Conservation (phyloP, 148 eudicot genomes). For the Polygonum aviculare region DNA sequence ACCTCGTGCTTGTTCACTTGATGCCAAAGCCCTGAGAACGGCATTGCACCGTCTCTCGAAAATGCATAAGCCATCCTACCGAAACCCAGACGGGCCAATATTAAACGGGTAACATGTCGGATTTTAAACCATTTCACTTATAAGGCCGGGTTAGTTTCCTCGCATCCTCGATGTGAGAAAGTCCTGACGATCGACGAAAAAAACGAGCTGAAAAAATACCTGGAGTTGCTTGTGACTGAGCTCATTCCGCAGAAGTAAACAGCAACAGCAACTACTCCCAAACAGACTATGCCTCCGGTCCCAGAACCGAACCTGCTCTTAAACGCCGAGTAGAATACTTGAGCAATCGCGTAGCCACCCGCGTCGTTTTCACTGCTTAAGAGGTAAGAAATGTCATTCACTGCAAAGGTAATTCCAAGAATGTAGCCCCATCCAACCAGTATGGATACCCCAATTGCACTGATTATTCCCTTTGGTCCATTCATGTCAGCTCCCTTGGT, state of each 20-base stretch:
- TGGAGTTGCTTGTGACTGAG: constrained; percentile 86
- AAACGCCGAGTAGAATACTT: constrained; percentile 77
- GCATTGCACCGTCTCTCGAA: constrained; percentile 99
- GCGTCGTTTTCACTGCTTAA: constrained; percentile 61
- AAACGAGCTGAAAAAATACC: constrained; percentile 28
- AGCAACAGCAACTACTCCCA: constrained; percentile 75
- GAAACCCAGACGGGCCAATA: neutral
- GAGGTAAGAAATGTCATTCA: constrained; percentile 64
- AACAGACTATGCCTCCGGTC: constrained; percentile 77
- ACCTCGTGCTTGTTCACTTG: constrained; percentile 80
- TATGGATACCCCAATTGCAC: constrained; percentile 83
- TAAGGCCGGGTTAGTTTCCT: too few species aligned
- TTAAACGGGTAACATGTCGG: too few species aligned
- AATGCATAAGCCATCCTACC: constrained; percentile 92
- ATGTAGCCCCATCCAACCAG: constrained; percentile 92
- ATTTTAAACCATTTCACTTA: too few species aligned
- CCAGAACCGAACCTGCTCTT: constrained; percentile 76
- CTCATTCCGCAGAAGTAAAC: constrained; percentile 94
- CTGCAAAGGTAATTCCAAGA: constrained; percentile 84
- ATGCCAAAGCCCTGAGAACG: constrained; percentile 78
- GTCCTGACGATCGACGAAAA: too few species aligned
- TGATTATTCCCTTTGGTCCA: constrained; percentile 91
- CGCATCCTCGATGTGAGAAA: too few species aligned
- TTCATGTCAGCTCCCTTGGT: constrained; percentile 80
- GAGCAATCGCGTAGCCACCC: constrained; percentile 92